Conservation (phyloP, 106 monocot genomes). For the Platanthera zijinensis region DNA sequence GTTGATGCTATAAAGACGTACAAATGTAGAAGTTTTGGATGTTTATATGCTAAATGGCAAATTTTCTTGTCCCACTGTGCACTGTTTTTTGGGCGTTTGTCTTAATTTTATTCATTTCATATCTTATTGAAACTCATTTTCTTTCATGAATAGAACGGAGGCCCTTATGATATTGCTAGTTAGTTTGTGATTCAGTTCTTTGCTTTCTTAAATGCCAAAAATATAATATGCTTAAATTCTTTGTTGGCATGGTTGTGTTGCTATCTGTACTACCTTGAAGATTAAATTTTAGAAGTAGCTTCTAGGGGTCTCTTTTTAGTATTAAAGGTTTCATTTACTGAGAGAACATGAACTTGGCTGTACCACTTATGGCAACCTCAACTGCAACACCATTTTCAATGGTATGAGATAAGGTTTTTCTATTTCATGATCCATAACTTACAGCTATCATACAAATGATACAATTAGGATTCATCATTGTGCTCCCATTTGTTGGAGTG, state of each 20-base stretch:
- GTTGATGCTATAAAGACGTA: no score
- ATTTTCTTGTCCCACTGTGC: no score
- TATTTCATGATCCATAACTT: not conserved
- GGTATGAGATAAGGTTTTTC: not conserved
- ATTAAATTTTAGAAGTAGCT: not conserved
- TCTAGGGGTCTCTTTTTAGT: not conserved
- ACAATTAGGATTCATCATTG: slow-evolving; percentile 2
- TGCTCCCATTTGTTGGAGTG: not conserved
- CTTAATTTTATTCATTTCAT: not conserved
- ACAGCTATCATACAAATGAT: not conserved
- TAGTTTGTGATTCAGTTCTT: not conserved
- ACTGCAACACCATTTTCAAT: not conserved
- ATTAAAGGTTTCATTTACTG: not conserved
- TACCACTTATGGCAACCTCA: not conserved
- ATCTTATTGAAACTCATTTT: not conserved
- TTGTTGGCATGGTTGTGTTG: not conserved
- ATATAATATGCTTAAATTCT: not conserved
- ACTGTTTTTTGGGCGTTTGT: no score
- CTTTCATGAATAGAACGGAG: no score
- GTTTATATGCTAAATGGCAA: no score
- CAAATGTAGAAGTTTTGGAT: no score
- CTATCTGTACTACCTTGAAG: not conserved
- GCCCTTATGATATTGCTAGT: not conserved
- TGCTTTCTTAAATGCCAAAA: not conserved
- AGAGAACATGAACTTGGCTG: not conserved